Evolutionary conservation across 2,329 filamentous ascomycete genomes (phyloP), one percentile per base, ranked within the genome.

Genomic region (Exophiala phaeomuriformis): DNA sequence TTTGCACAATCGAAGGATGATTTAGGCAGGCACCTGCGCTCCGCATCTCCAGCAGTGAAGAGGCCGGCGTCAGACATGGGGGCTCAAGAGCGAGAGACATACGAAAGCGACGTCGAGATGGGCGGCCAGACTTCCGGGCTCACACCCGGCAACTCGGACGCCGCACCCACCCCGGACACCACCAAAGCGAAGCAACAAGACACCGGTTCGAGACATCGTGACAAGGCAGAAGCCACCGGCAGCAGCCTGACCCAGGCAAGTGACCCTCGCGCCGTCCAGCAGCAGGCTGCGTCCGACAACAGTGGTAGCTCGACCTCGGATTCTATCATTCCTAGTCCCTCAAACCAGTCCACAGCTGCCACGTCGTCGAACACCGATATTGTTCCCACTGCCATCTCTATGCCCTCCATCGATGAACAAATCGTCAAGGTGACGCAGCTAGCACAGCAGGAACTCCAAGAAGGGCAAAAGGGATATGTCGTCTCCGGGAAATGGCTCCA

Each of bases 401-500:
- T 63, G 32, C 77, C 75, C 8, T 69, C 76, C 2, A 73, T 83
- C 58, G 84, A 88, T 61, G 77, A 82, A 45, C 91, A 96, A 68
- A 83, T 95, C 54, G 79, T 78, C 53, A 81, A 81, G 36, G 88
- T 96, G 47, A 78, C 81, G 63, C 76, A 77, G 32, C 71, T 90
- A 29, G 61, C 68, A 66, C 63, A 68, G 35, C 74, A 77, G 44
- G 76, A 79, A 5, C 68, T 83, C n/a, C 51, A 53, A 4, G 86
- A 90, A 57, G 84, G 84, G n/a, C 80, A 87, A 54, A 78, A 81
- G 51, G 87, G 85, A 9, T 95, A 84, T 63, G 71, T 95, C 19
- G 80, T 97, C 3, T 94, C 90, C 1, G 80, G 78, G 47, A 77
- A 77, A 55, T 97, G 93, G 93, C 77, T 96, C 33, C 77, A 79